Conservation (phyloP, 345 rosid species). For the Hypericum perforatum region DNA sequence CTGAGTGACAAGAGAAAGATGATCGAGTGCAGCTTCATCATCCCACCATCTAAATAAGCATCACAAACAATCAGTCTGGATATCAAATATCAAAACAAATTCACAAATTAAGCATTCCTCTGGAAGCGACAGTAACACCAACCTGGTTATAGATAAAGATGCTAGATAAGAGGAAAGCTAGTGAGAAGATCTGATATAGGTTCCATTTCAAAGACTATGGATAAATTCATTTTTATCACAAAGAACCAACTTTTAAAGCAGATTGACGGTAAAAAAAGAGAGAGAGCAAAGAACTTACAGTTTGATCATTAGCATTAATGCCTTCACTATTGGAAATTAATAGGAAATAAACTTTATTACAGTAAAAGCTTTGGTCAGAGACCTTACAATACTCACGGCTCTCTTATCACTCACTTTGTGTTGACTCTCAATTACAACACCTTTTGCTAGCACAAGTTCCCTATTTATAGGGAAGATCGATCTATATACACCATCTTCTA, state of each 20-base stretch:
- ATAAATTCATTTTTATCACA: conserved; percentile 2
- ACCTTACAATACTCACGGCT: too few species aligned
- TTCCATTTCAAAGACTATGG: conserved; percentile 49
- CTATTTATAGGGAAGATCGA: too few species aligned
- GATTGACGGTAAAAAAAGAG: background rate
- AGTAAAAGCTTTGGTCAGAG: too few species aligned
- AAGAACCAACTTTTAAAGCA: background rate
- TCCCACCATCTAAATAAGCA: conserved; percentile 64
- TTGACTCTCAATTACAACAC: too few species aligned
- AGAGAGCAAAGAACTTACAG: conserved; percentile 39
- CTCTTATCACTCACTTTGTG: too few species aligned
- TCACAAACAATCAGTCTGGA: background rate
- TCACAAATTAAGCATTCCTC: conserved; percentile 2
- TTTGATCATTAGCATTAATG: conserved; percentile 94
- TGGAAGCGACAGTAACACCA: conserved; percentile 7
- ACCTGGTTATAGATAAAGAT: conserved; percentile 99
- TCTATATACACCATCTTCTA: too few species aligned
- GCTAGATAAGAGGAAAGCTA: conserved; percentile 93
- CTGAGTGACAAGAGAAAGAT: conserved; percentile 93
- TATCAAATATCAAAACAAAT: background rate
- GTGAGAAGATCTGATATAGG: conserved; percentile 94
- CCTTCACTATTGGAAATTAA: too few species aligned
- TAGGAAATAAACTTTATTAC: too few species aligned
- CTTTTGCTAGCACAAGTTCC: too few species aligned
- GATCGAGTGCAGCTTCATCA: conserved; percentile 96